Base-by-base conservation (phyloP, 2,329 filamentous ascomycete species). In the Tetracladium maxilliforme region DNA sequence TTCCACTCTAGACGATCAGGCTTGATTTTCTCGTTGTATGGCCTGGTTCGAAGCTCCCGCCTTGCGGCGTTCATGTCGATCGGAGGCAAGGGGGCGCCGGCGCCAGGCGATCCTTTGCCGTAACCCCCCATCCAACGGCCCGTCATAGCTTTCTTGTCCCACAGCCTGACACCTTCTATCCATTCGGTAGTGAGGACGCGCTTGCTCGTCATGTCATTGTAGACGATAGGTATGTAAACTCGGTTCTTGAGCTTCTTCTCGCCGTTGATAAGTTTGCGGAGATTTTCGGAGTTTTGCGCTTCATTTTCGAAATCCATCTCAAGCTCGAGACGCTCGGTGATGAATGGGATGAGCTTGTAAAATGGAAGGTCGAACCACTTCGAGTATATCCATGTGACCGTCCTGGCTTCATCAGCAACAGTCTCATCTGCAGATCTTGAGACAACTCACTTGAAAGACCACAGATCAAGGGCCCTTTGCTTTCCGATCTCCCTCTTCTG, bases 261-360 rank as follows among this genome's bases (percentile, higher is more conserved):
- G 12, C 61, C 60, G 22, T 70, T 64, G 23, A 95, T 73, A 5
- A 93, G 64, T 11, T 63, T 47, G 16, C 78, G 70, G 84, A 95
- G 94, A 31, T 68, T 69, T 44, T 84, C 76, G 2, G 81, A 77
- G 47, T 98, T 98, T 38, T 73, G 61, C 5, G 87, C 86, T 54
- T 98, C 90, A 41, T 90, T 87, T 36, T 78, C 58, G 40, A 98
- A 98, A 47, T 98, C 87, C 14, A 87, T 94, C 53, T 98, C 90
- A 4, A 94, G 65, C 54, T 79, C 70, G 10, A 98, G 58, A n/a
- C 90, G 72, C 49, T 95, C 87, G 21, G 76, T 80, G 40, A 95
- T 86, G 47, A 90, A 95, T 0, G 87, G 90, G 2, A 95, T 82
- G 10, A 95, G 58, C 26, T 70, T 80, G 47, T 93, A 92, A 14